Percentiles rank a stretch among this genome's conserved stretches.
These are phyloP conservation scores for Striga hermonthica DNA, from an alignment of 305 asterid species.

Conservation along the genomic window DNA sequence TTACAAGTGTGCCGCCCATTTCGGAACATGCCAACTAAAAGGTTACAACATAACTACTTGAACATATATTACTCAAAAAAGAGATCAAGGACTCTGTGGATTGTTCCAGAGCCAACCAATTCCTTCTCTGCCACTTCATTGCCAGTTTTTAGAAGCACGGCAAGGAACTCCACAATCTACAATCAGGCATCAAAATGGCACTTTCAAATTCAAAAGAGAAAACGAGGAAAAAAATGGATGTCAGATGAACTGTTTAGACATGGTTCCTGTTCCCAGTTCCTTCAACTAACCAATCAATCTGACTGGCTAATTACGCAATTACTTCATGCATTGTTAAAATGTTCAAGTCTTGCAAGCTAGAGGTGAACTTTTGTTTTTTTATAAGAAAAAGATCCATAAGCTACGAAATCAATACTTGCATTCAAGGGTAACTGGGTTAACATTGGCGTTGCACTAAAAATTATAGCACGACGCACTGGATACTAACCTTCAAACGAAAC, in stretches of 20 bases:
- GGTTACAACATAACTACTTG: conserved; percentile 11
- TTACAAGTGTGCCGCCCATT: conserved; percentile 22
- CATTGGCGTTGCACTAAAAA: conserved; percentile 15
- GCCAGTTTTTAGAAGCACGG: conserved; percentile 83
- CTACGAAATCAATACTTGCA: conserved; percentile 16
- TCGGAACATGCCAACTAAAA: conserved; percentile 9
- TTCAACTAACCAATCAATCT: conserved; percentile 1
- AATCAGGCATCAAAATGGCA: conserved; percentile 23
- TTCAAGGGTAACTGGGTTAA: background rate
- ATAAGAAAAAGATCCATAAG: conserved; percentile 8
- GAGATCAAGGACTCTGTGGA: conserved; percentile 76
- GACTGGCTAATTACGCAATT: conserved; percentile 2
- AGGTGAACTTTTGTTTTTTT: background rate
- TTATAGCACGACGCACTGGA: conserved; percentile 18
- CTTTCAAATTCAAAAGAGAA: no score
- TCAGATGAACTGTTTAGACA: no score
- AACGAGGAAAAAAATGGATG: no score
- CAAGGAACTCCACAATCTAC: conserved; percentile 89
- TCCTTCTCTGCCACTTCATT: conserved; percentile 78
- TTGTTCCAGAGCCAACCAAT: conserved; percentile 78
- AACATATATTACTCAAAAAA: conserved; percentile 73
- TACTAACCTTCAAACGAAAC: conserved; percentile 83
- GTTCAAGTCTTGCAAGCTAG: background rate
- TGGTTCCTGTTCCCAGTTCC: no score
- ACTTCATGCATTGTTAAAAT: background rate